Evolutionary conservation across 345 rosid species (phyloP).

Genomic region (Psidium friedrichsthalianum): DNA sequence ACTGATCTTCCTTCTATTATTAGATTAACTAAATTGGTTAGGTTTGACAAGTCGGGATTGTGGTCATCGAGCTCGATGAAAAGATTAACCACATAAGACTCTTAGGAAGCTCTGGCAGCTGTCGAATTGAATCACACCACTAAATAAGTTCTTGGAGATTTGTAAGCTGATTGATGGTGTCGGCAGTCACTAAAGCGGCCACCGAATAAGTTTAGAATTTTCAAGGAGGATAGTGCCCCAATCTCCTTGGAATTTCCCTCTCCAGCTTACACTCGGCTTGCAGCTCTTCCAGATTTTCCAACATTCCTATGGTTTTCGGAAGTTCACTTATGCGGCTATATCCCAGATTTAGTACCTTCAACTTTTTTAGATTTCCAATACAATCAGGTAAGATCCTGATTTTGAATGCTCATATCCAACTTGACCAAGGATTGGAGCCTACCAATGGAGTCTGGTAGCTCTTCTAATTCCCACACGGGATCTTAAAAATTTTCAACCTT

Average conservation of each 20-base stretch:
- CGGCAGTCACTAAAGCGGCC: not conserved
- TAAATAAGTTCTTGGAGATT: not conserved
- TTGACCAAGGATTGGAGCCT: not conserved
- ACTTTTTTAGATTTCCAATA: not conserved
- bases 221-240: not conserved
- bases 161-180: not conserved
- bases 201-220: rapidly evolving
- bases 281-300: not conserved
- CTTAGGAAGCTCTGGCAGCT: not conserved
- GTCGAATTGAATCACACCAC: not conserved
- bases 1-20: rapidly evolving
- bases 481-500: not conserved
- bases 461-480: rapidly evolving
- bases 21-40: not conserved
- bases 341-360: not conserved
- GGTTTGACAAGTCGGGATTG: not conserved
- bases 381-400: not conserved
- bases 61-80: not conserved
- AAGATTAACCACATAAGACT: not conserved
- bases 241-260: not conserved
- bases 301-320: not conserved
- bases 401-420: not conserved
- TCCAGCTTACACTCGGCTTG: not conserved
- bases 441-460: not conserved
- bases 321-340: not conserved